Evolutionary conservation across 2,329 filamentous ascomycete genomes (phyloP).

Genomic region (Rhynchosporium secalis): DNA sequence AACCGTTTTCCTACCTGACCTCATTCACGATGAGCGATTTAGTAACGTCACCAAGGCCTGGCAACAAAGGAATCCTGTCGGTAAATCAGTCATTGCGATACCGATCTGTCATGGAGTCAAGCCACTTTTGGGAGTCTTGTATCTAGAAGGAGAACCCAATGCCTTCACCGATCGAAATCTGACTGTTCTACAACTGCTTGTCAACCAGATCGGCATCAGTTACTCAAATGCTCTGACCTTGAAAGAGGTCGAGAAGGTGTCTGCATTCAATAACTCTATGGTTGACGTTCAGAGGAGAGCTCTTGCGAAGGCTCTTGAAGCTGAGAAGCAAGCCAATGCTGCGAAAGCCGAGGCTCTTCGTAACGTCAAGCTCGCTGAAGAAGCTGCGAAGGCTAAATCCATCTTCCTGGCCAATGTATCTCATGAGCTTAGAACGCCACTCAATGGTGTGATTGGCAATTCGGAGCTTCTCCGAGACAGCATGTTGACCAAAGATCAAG

Average conservation of each 20-base stretch:
- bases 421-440: slow-evolving; percentile 77
- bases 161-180: slow-evolving; percentile 75
- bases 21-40: slow-evolving; percentile 74
- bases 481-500: slow-evolving; percentile 70
- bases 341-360: slow-evolving; percentile 75
- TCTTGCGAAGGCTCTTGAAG: slow-evolving; percentile 68
- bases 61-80: slow-evolving; percentile 65
- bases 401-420: slow-evolving; percentile 81
- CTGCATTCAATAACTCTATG: slow-evolving; percentile 76
- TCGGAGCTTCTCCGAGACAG: slow-evolving; percentile 80
- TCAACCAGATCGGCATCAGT: slow-evolving; percentile 76
- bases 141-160: slow-evolving; percentile 72
- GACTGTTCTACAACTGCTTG: slow-evolving; percentile 66
- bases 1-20: slow-evolving; percentile 70
- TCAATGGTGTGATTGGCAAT: slow-evolving; percentile 88
- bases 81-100: slow-evolving; percentile 76
- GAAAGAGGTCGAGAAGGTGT: slow-evolving; percentile 74
- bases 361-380: slow-evolving; percentile 79
- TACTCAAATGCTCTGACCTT: slow-evolving; percentile 68
- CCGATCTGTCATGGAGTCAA: slow-evolving; percentile 74
- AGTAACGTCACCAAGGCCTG: slow-evolving; percentile 72
- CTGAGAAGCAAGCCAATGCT: slow-evolving; percentile 73
- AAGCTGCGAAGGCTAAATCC: slow-evolving; percentile 79
- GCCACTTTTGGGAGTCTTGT: slow-evolving; percentile 70
- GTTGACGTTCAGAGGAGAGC: slow-evolving; percentile 74